phyloP scores from a whole-genome alignment of 2,329 filamentous ascomycete genomes.

The Phaeosphaeriaceae sp. region DNA sequence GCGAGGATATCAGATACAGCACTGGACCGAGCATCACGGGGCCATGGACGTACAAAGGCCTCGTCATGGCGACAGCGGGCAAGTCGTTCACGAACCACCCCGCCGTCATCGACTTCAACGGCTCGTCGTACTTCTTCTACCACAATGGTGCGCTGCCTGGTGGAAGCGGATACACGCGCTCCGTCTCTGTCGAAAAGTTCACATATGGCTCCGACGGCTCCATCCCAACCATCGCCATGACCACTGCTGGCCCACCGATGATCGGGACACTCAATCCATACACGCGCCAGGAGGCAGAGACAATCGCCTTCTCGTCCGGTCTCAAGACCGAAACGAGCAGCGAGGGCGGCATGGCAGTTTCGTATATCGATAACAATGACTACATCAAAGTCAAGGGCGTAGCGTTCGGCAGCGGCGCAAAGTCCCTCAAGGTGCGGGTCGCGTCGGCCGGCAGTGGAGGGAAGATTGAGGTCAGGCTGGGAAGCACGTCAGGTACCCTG shows the following conservation, averaged over 20 bases:
- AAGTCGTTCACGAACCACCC: constrained; percentile 25
- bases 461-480: constrained; percentile 20
- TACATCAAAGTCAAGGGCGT: constrained; percentile 25
- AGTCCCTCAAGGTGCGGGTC: constrained; percentile 18
- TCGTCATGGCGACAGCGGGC: constrained; percentile 22
- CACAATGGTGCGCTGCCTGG: constrained; percentile 25
- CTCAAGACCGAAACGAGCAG: constrained; percentile 19
- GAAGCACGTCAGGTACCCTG: constrained; percentile 18
- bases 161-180: constrained; percentile 22
- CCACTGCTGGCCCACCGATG: constrained; percentile 16
- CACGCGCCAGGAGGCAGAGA: constrained; percentile 19
- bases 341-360: constrained; percentile 21
- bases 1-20: constrained; percentile 24
- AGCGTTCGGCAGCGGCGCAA: constrained; percentile 19
- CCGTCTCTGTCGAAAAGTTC: constrained; percentile 20
- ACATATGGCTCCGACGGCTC: constrained; percentile 22
- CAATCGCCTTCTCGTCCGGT: constrained; percentile 16
- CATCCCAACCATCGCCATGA: constrained; percentile 23
- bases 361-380: constrained; percentile 19
- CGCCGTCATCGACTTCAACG: constrained; percentile 20
- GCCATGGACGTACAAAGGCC: constrained; percentile 23
- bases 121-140: constrained; percentile 23
- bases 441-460: constrained; percentile 14
- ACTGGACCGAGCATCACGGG: constrained; percentile 21
- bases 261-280: constrained; percentile 23